Base-by-base conservation (phyloP, 768 basidiomycete genomes). In the Tylopilus felleus region DNA sequence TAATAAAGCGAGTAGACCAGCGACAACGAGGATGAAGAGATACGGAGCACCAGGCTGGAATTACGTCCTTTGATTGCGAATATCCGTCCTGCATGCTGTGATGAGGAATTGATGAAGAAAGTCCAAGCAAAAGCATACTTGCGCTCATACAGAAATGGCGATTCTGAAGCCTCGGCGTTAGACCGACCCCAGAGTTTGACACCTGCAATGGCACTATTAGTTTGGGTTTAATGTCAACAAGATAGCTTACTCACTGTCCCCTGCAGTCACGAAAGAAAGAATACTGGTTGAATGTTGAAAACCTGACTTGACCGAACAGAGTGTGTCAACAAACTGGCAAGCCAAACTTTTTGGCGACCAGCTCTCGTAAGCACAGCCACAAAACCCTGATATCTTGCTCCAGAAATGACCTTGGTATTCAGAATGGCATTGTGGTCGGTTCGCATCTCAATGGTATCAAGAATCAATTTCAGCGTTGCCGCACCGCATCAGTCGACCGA, bases 161-260 rank as follows among this genome's bases (percentile, higher is more conserved):
- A 29, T 38, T n/a, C 27, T 44, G 57, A 35, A 47, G 35, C 23
- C 14, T 42, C 25, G 51, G 51, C 33, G 52, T 35, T 54, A 53
- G 52, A 57, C 45, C 52, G 57, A 14, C 17, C 38, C n/a, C n/a
- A 46, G 39, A 27, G 23, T 42, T 42, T 51, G 51, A 55, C 51
- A 29, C 48, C 61, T 59, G 40, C 16, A 46, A 53, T 40, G 47
- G 9, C 23, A 43, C 13, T 17, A 61, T 61, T 21, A 60, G 49
- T 14, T 25, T 16, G n/a, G 1, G 6, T 57, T 52, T 31, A 36
- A 57, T 51, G 27, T 53, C 5, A 27, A 27, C 9, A 12, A 21
- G 31, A 43, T 22, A 13, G 6, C 53, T 52, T 45, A 55, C 60
- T 9, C n/a, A 38, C 16, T 23, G 25, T 19, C 12, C 31, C 17